A percentile compares a stretch with the other conserved stretches of the same genome.
These are phyloP conservation scores for Pseudogymnoascus sp. DNA, from an alignment of 2,329 filamentous ascomycete species.

Conservation along the genomic window DNA sequence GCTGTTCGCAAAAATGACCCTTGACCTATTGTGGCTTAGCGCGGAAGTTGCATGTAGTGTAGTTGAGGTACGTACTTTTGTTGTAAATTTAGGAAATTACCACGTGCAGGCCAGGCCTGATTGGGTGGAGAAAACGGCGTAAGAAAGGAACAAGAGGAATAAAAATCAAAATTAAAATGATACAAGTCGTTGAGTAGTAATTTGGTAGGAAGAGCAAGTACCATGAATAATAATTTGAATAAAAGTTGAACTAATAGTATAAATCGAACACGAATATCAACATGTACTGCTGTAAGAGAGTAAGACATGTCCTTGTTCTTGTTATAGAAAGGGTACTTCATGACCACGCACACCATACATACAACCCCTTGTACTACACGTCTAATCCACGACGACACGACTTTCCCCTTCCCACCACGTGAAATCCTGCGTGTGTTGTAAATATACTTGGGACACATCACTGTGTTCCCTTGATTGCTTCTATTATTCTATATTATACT, in stretches of 20 bases:
- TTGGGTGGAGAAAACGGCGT: not conserved
- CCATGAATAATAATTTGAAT: not conserved
- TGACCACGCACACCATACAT: not conserved
- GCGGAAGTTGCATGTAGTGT: not conserved
- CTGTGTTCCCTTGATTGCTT: not conserved
- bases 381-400: not conserved
- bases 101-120: not conserved
- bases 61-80: not conserved
- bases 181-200: not conserved
- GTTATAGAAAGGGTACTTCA: not conserved
- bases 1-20: not conserved
- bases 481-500: not conserved
- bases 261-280: not conserved
- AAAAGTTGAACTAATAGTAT: not conserved
- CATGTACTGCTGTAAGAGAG: not conserved
- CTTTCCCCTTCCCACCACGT: not conserved
- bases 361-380: not conserved
- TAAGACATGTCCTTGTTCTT: not conserved
- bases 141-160: not conserved
- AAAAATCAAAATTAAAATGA: not conserved
- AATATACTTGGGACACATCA: not conserved
- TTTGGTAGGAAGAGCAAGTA: not conserved
- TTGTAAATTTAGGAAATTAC: not conserved
- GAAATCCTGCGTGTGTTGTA: not conserved
- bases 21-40: not conserved